These are phyloP conservation scores for Neonectria neomacrospora DNA, from an alignment of 2,329 filamentous ascomycete species.

Conservation along the genomic window DNA sequence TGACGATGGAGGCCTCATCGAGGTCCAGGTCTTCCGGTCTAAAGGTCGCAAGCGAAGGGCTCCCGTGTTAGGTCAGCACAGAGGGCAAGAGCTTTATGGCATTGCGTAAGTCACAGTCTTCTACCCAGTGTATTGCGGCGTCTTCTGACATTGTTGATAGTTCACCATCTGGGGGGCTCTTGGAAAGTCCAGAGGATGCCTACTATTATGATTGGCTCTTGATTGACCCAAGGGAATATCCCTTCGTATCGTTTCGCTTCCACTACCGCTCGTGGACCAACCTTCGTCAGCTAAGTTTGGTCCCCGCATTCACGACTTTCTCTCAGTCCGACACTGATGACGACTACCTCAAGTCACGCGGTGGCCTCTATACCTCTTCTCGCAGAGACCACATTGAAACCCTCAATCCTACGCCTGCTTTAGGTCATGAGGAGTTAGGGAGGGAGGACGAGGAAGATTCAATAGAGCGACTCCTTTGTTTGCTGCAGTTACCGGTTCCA, in stretches of 20 bases:
- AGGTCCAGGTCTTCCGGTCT: slow-evolving; percentile 65
- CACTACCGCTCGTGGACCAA: slow-evolving; percentile 66
- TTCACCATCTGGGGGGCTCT: slow-evolving; percentile 62
- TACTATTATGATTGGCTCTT: slow-evolving; percentile 65
- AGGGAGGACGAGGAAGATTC: background rate
- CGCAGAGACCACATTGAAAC: background rate
- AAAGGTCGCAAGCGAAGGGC: slow-evolving; percentile 57
- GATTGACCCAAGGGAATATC: slow-evolving; percentile 61
- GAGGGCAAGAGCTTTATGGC: slow-evolving; percentile 61
- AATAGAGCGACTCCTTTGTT: background rate
- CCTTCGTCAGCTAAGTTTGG: slow-evolving; percentile 60
- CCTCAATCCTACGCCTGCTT: background rate
- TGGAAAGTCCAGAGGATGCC: slow-evolving; percentile 62
- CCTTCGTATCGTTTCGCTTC: slow-evolving; percentile 65
- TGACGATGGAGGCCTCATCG: slow-evolving; percentile 66
- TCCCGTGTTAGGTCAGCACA: slow-evolving; percentile 56
- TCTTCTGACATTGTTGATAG: slow-evolving; percentile 48
- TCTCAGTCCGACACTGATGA: background rate
- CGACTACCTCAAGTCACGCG: background rate
- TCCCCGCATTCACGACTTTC: slow-evolving; percentile 45
- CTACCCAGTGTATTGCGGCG: background rate
- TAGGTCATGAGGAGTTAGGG: too few relatives aligned
- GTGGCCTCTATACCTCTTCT: background rate
- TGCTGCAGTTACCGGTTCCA: slow-evolving; percentile 1
- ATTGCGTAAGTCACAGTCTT: slow-evolving; percentile 58